These are phyloP conservation scores for Petrea volubilis DNA, from an alignment of 257 asterid genomes.

Conservation along the genomic window DNA sequence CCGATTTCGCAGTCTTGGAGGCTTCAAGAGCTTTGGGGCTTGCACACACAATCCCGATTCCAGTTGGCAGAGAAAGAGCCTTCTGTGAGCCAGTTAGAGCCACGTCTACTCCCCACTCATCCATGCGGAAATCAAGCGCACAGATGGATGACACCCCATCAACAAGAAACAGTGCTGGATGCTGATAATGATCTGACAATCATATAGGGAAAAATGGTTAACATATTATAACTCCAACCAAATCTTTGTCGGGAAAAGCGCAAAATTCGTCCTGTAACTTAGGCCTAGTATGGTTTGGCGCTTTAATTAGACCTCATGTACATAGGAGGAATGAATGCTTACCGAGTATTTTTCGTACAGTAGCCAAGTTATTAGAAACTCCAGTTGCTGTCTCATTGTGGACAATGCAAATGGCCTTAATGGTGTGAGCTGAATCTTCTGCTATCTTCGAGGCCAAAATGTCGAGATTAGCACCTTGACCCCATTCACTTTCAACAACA, in stretches of 20 bases:
- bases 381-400: conserved; percentile 99
- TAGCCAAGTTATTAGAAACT: conserved; percentile 93
- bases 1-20: conserved; percentile 78
- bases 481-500: conserved; percentile 98
- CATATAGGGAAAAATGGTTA: neutral
- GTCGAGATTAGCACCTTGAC: conserved; percentile 86
- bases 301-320: no score
- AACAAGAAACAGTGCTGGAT: conserved; percentile 88
- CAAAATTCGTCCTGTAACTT: neutral
- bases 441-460: conserved; percentile 77
- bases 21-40: conserved; percentile 97
- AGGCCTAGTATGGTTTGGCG: no score
- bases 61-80: conserved; percentile 96
- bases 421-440: conserved; percentile 69
- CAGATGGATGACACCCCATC: conserved; percentile 99
- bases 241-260: neutral
- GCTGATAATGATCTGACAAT: conserved; percentile 77
- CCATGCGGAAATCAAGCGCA: conserved; percentile 98
- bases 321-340: conserved; percentile 17
- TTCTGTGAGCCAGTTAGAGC: conserved; percentile 98
- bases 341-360: conserved; percentile 92
- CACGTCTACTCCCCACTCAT: conserved; percentile 97
- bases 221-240: neutral
- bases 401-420: conserved; percentile 95
- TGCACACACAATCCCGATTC: conserved; percentile 93